Evolutionary conservation across 257 asterid genomes (phyloP).

Genomic region (Plantago major): DNA sequence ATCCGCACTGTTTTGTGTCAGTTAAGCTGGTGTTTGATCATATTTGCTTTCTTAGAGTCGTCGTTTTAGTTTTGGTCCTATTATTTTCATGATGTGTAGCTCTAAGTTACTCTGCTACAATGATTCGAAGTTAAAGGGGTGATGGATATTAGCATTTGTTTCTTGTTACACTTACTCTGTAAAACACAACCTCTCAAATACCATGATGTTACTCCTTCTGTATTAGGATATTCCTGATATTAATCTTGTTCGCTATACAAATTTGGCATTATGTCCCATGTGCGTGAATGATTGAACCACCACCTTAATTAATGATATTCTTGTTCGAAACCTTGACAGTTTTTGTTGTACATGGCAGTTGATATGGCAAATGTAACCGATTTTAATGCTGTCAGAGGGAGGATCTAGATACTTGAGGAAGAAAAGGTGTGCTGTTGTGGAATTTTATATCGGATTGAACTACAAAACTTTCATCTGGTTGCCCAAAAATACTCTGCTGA

Average conservation of each 20-base stretch:
- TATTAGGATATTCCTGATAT: not conserved
- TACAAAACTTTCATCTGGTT: not conserved
- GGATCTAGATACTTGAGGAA: slow-evolving; percentile 14
- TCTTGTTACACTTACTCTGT: too few species aligned
- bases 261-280: not conserved
- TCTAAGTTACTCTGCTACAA: not conserved
- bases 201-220: not conserved
- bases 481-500: slow-evolving; percentile 5
- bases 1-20: too few species aligned
- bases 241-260: not conserved
- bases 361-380: slow-evolving; percentile 26
- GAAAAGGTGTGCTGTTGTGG: slow-evolving; percentile 4
- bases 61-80: too few species aligned
- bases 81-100: not conserved
- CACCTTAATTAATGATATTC: too few species aligned
- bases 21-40: too few species aligned
- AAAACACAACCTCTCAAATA: too few species aligned
- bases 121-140: not conserved
- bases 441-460: not conserved
- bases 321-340: slow-evolving; percentile 12
- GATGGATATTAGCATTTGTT: not conserved
- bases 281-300: not conserved
- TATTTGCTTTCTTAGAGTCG: too few species aligned
- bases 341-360: slow-evolving; percentile 35
- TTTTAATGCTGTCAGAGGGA: slow-evolving; percentile 24